Evolutionary conservation across 371 early-diverging fungal species (phyloP).

Genomic region (Actinomortierella wolfii): DNA sequence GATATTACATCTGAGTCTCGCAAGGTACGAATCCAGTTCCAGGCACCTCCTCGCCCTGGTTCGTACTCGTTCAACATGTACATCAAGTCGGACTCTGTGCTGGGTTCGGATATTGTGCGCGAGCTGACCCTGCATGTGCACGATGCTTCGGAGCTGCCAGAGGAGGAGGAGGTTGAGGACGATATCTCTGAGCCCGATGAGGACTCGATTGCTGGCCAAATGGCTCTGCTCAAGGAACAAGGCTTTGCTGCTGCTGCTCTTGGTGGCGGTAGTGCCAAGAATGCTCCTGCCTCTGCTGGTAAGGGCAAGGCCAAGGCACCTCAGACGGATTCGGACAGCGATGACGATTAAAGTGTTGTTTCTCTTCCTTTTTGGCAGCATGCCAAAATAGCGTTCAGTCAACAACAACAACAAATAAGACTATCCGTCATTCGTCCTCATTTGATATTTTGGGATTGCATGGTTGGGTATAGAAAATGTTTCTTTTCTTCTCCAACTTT

Average conservation of each 20-base stretch:
- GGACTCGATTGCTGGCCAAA: slow-evolving; percentile 93
- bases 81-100: slow-evolving; percentile 88
- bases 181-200: slow-evolving; percentile 97
- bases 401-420: not conserved
- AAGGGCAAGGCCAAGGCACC: slow-evolving; percentile 46
- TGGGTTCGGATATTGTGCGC: slow-evolving; percentile 80
- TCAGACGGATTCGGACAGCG: slow-evolving; percentile 33
- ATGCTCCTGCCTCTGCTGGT: slow-evolving; percentile 11
- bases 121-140: slow-evolving; percentile 77
- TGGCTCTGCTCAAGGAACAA: slow-evolving; percentile 83
- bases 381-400: not conserved
- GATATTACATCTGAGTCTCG: slow-evolving; percentile 70
- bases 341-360: slow-evolving; percentile 14
- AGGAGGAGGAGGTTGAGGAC: slow-evolving; percentile 81
- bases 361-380: not conserved
- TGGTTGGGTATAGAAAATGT: not conserved
- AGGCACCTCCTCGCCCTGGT: slow-evolving; percentile 90
- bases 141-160: slow-evolving; percentile 72
- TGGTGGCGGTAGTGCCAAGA: slow-evolving; percentile 53
- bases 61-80: slow-evolving; percentile 80
- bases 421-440: not conserved
- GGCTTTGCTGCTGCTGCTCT: slow-evolving; percentile 64
- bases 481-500: not conserved
- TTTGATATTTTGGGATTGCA: not conserved
- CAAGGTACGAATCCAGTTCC: slow-evolving; percentile 87